These are phyloP conservation scores for Hemerocallis citrina DNA, from an alignment of 106 monocot species.

Conservation along the genomic window DNA sequence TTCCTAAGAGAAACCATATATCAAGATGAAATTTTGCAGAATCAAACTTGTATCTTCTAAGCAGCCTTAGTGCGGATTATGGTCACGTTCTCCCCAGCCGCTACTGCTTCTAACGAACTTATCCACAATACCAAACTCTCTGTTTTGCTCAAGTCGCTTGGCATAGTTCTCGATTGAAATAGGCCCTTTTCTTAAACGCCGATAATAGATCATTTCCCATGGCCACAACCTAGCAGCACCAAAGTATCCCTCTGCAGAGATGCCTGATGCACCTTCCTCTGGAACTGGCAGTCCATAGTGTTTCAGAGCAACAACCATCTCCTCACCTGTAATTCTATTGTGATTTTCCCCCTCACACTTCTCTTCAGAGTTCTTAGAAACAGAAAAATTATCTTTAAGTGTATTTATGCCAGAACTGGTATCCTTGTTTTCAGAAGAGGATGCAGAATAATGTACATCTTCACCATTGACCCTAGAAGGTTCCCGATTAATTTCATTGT, in stretches of 20 bases:
- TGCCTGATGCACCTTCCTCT: constrained; percentile 15
- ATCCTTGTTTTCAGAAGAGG: background rate
- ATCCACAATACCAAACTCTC: constrained; percentile 65
- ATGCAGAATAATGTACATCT: background rate
- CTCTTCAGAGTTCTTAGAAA: constrained; percentile 16
- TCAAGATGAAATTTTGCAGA: background rate
- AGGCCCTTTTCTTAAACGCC: constrained; percentile 48
- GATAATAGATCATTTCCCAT: constrained; percentile 67
- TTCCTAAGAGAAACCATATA: background rate
- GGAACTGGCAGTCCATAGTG: constrained; percentile 38
- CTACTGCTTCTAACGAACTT: constrained; percentile 65
- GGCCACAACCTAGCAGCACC: constrained; percentile 73
- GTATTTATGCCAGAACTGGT: background rate
- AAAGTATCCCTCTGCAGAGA: constrained; percentile 38
- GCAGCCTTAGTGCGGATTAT: constrained; percentile 1
- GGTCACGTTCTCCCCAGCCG: constrained; percentile 44
- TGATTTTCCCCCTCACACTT: constrained; percentile 7
- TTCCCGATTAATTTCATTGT: constrained; percentile 13
- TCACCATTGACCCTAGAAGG: constrained; percentile 6
- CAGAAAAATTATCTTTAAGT: constrained; percentile 5
- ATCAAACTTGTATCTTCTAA: background rate
- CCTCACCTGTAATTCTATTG: constrained; percentile 26
- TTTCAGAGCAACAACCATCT: constrained; percentile 33
- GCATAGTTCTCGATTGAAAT: constrained; percentile 70
- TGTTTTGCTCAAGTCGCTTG: constrained; percentile 58